A percentile compares a stretch with the other conserved stretches of the same genome.
Conservation (phyloP, 805 yeast species). For the Saccharomyces cerevisiae region DNA sequence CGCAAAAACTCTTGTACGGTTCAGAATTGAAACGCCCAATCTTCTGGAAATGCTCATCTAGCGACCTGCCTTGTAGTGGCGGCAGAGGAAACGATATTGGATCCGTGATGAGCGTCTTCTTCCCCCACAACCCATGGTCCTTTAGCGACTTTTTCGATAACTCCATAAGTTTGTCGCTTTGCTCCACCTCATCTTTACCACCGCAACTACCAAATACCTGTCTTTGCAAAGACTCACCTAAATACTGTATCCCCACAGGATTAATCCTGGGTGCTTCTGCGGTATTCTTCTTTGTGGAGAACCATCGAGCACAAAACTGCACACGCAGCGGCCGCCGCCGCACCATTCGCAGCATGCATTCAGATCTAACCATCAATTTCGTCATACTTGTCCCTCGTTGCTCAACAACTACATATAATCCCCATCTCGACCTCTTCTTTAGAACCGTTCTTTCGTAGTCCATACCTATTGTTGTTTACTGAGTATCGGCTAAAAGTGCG, state of each 20-base stretch:
- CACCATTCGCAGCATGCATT: neutral
- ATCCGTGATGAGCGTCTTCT: conserved; percentile 50
- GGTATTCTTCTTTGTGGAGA: neutral
- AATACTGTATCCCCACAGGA: conserved; percentile 74
- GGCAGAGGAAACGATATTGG: conserved; percentile 65
- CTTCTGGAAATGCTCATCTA: conserved; percentile 80
- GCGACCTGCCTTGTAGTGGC: conserved; percentile 53
- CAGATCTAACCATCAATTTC: neutral
- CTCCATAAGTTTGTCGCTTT: conserved; percentile 33
- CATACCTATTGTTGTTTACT: neutral
- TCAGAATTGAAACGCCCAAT: conserved; percentile 53
- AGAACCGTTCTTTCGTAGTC: neutral
- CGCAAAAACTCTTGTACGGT: conserved; percentile 48
- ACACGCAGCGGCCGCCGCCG: neutral
- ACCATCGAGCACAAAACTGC: neutral
- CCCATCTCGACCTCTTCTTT: neutral
- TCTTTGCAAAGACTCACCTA: conserved; percentile 48
- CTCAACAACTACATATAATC: neutral
- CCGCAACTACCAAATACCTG: conserved; percentile 42
- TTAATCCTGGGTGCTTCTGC: conserved; percentile 49
- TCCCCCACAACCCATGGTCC: conserved; percentile 63
- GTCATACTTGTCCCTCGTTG: neutral
- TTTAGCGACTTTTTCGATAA: conserved; percentile 54
- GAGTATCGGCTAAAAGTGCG: neutral
- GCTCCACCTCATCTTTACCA: conserved; percentile 18